phyloP scores from a whole-genome alignment of 2,329 filamentous ascomycete species.

The Talaromyces sp. region DNA sequence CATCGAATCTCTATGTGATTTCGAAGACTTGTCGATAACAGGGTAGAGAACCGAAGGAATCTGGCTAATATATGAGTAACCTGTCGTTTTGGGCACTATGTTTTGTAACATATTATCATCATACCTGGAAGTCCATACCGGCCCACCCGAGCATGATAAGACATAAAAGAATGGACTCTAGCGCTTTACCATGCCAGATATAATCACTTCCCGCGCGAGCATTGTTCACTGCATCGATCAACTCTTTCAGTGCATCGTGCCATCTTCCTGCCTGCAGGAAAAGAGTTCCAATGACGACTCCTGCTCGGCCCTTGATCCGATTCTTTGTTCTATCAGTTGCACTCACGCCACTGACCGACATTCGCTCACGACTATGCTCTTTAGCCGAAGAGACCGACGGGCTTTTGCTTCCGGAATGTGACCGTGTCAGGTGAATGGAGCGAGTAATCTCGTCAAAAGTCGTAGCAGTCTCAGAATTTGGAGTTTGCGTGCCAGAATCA shows the following conservation, averaged over 20 bases:
- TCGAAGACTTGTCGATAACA: constrained; percentile 52
- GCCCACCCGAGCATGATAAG: constrained; percentile 83
- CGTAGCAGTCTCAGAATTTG: constrained; percentile 50
- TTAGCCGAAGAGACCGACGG: constrained; percentile 47
- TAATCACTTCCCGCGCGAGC: constrained; percentile 84
- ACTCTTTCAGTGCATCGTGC: constrained; percentile 82
- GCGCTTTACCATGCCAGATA: constrained; percentile 94
- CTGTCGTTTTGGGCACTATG: neutral
- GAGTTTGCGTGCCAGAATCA: constrained; percentile 38
- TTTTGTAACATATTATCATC: neutral
- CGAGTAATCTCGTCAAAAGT: constrained; percentile 58
- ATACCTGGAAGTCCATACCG: constrained; percentile 70
- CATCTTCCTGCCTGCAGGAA: constrained; percentile 89
- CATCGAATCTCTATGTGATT: constrained; percentile 42
- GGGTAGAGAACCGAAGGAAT: constrained; percentile 59
- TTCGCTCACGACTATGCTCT: constrained; percentile 63
- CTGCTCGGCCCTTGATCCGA: constrained; percentile 77
- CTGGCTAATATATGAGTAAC: constrained; percentile 30
- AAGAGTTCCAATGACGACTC: constrained; percentile 78
- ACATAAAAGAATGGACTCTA: constrained; percentile 83
- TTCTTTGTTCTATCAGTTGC: constrained; percentile 76
- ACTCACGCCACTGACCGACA: constrained; percentile 70
- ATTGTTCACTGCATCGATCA: constrained; percentile 76
- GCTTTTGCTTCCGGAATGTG: constrained; percentile 42
- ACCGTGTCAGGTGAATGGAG: constrained; percentile 44